Conservation (phyloP, 2,329 filamentous ascomycete genomes). For the Phialemonium atrogriseum region DNA sequence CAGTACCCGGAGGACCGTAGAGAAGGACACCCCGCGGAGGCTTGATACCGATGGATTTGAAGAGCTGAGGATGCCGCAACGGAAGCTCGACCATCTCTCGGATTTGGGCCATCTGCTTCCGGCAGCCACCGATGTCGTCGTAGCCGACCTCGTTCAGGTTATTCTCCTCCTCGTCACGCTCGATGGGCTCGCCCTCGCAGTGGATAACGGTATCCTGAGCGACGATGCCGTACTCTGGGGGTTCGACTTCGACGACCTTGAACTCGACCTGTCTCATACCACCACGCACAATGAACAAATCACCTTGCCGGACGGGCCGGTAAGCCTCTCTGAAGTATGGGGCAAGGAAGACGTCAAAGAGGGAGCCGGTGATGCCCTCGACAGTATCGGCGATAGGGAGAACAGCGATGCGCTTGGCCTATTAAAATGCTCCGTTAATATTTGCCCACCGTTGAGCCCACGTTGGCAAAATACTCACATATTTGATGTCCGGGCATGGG, state of each 20-base stretch:
- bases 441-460: too few relatives aligned
- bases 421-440: too few relatives aligned
- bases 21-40: slow-evolving; percentile 96
- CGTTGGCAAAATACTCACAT: slow-evolving; percentile 53
- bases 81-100: slow-evolving; percentile 97
- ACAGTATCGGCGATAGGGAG: slow-evolving; percentile 97
- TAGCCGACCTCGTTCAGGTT: slow-evolving; percentile 99
- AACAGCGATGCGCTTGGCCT: slow-evolving; percentile 98
- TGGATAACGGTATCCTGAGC: slow-evolving; percentile 98
- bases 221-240: slow-evolving; percentile 96
- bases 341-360: slow-evolving; percentile 98
- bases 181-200: slow-evolving; percentile 91
- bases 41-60: slow-evolving; percentile 99
- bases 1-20: slow-evolving; percentile 93
- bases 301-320: slow-evolving; percentile 91
- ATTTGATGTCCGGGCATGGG: slow-evolving; percentile 99
- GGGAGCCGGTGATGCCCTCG: slow-evolving; percentile 91
- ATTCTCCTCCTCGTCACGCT: slow-evolving; percentile 97
- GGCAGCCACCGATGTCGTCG: slow-evolving; percentile 97
- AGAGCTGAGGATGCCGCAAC: slow-evolving; percentile 92
- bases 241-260: slow-evolving; percentile 98
- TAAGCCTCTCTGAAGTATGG: slow-evolving; percentile 99
- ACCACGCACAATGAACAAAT: slow-evolving; percentile 93
- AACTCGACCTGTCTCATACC: slow-evolving; percentile 99
- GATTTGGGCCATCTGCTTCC: slow-evolving; percentile 99